Evolutionary conservation across 1,139 yeast genomes (phyloP), one percentile per base, ranked within the genome.

Genomic region (Candida labiduridarum): DNA sequence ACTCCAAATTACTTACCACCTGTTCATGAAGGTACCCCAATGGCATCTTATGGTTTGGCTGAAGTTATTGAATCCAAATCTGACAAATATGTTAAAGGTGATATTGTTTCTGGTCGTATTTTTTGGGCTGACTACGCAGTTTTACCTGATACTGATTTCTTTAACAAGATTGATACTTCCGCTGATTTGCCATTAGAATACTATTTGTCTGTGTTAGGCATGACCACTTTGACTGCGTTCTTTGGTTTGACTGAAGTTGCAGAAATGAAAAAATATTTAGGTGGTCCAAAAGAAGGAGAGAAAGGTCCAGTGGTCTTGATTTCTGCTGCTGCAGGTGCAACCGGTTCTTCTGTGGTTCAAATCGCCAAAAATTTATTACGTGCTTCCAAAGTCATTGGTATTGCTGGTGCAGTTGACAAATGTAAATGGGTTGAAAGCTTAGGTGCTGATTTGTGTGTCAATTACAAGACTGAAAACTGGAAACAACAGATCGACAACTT

Each of bases 311-410:
- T 72, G 9, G 77, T 82, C 49, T 64, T 83, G 44, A 73, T 85
- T 34, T 80, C 87, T 27, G 89, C 88, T 51, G 90, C 90, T 22
- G 80, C 87, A 7, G 79, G 91, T 54, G 89, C 89, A 27, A 85
- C 85, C 35, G 90, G 91, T 29, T 74, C 83, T n/a, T 67, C 78
- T 49, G 83, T 74, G 34, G 80, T 83, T 39, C 89, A 84, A 64
- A 60, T 84, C 29, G 85, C 89, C 45, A 74, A 82, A 54, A 69
- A 79, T 49, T 62, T 81, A 12, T 70, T 79, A 59, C 80, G 80
- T 45, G 85, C 85, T 34, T 67, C 72, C 48, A 79, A 74, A 56
- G 86, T 85, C 34, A 74, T 85, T 62, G 90, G 87, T 49, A 76
- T 84, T 58, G 83, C 89, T 18, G 88, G 90, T 52, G 79, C 85